These are phyloP conservation scores for Limtongozyma cylindracea DNA, from an alignment of 805 yeast genomes.

Conservation along the genomic window DNA sequence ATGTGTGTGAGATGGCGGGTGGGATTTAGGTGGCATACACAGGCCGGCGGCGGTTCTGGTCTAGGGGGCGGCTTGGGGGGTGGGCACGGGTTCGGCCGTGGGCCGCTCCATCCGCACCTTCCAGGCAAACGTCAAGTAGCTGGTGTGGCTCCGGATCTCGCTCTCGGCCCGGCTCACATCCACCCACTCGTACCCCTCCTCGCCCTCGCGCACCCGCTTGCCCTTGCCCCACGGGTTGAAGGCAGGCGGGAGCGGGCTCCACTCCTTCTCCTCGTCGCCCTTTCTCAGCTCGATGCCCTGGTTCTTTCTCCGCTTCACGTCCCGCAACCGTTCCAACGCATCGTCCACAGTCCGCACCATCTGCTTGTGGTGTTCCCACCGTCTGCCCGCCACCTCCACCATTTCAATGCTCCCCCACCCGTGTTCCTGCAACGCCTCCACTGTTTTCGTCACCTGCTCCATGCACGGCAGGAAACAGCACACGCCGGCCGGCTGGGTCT, in stretches of 20 bases:
- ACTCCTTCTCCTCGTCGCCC: slow-evolving; percentile 5
- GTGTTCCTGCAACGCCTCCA: slow-evolving; percentile 39
- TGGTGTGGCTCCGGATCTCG: slow-evolving; percentile 83
- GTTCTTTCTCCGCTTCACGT: slow-evolving; percentile 42
- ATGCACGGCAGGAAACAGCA: slow-evolving; percentile 97
- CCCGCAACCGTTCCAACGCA: slow-evolving; percentile 50
- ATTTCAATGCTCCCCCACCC: slow-evolving; percentile 80
- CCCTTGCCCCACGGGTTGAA: slow-evolving; percentile 93
- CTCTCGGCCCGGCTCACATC: slow-evolving; percentile 65
- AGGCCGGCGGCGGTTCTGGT: too few relatives aligned
- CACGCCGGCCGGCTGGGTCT: slow-evolving; percentile 28
- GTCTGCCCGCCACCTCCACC: slow-evolving; percentile 70
- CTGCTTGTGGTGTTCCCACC: slow-evolving; percentile 76
- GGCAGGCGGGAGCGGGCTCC: background rate
- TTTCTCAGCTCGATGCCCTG: slow-evolving; percentile 38
- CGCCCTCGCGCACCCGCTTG: slow-evolving; percentile 68
- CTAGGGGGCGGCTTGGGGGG: too few relatives aligned
- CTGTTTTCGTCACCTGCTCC: slow-evolving; percentile 83
- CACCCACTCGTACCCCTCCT: slow-evolving; percentile 52
- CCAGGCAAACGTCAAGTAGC: slow-evolving; percentile 78
- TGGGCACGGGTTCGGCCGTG: too few relatives aligned
- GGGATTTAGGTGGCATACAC: too few relatives aligned
- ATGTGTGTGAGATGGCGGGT: too few relatives aligned
- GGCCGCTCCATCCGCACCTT: slow-evolving; percentile 4
- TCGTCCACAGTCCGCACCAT: slow-evolving; percentile 70